Evolutionary conservation across 225 moss, liverwort and hornwort genomes (phyloP).

Genomic region (Marchantia polymorpha): DNA sequence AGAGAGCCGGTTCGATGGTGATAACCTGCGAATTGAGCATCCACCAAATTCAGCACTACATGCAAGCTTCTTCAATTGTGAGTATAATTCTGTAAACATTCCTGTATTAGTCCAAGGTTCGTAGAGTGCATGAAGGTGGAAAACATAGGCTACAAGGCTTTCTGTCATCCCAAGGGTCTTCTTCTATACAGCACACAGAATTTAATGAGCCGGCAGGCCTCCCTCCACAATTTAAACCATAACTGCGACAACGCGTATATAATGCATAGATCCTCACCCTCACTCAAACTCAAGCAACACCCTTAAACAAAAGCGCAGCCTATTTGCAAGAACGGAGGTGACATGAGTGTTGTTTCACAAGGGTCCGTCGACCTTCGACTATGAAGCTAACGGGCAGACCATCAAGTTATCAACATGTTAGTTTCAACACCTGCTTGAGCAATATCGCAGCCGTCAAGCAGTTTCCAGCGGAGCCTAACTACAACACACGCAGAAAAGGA

Average conservation of each 20-base stretch:
- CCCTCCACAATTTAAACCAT: not conserved
- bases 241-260: not conserved
- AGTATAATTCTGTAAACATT: not conserved
- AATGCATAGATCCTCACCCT: not conserved
- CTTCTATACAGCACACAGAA: not conserved
- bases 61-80: not conserved
- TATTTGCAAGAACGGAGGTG: too few relatives aligned
- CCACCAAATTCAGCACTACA: not conserved
- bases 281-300: not conserved
- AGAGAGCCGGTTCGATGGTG: conserved; percentile 93
- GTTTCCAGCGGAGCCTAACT: not conserved
- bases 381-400: not conserved
- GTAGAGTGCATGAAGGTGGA: not conserved
- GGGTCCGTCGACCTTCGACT: not conserved
- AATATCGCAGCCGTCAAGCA: too few relatives aligned
- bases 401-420: not conserved
- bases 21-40: conserved; percentile 56
- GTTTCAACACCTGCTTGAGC: too few relatives aligned
- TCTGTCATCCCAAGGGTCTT: not conserved
- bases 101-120: not conserved
- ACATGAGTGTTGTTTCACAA: too few relatives aligned
- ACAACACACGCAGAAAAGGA: too few relatives aligned
- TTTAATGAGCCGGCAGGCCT: not conserved
- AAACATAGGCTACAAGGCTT: not conserved
- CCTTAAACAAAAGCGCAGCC: too few relatives aligned